Conservation (phyloP, 768 basidiomycete genomes). For the Rubroboletus pulcherrimus region DNA sequence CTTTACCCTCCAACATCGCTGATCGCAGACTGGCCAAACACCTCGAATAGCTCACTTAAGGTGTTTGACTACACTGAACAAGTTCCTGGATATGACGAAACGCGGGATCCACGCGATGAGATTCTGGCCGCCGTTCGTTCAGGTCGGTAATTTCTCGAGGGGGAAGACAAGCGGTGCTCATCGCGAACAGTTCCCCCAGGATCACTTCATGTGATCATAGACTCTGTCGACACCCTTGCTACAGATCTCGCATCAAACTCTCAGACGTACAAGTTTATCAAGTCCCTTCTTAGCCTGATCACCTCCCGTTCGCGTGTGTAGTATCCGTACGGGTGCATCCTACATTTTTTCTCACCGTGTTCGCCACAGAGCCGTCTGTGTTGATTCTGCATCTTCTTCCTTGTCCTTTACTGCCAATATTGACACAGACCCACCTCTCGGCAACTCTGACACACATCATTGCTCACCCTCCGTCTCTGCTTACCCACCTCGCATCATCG, state of each 20-base stretch:
- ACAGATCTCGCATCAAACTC: constrained; percentile 55
- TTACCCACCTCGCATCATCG: constrained; percentile 62
- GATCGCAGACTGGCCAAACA: constrained; percentile 31
- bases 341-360: constrained; percentile 7
- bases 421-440: constrained; percentile 63
- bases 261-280: constrained; percentile 51
- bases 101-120: constrained; percentile 33
- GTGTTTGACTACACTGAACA: constrained; percentile 48
- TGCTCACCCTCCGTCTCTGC: constrained; percentile 66
- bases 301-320: constrained; percentile 48
- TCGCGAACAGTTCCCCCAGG: constrained; percentile 36
- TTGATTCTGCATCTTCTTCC: constrained; percentile 56
- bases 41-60: constrained; percentile 23
- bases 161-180: neutral
- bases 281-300: constrained; percentile 42
- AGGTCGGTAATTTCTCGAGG: constrained; percentile 20
- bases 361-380: constrained; percentile 46
- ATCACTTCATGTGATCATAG: constrained; percentile 62
- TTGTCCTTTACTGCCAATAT: constrained; percentile 48
- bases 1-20: constrained; percentile 51
- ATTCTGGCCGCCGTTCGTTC: constrained; percentile 43
- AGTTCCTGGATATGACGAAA: constrained; percentile 52
- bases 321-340: neutral
- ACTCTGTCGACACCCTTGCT: constrained; percentile 65
- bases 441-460: constrained; percentile 58